Conservation (phyloP, 139 green algal species). For the Auxenochlorella pyrenoidosa region DNA sequence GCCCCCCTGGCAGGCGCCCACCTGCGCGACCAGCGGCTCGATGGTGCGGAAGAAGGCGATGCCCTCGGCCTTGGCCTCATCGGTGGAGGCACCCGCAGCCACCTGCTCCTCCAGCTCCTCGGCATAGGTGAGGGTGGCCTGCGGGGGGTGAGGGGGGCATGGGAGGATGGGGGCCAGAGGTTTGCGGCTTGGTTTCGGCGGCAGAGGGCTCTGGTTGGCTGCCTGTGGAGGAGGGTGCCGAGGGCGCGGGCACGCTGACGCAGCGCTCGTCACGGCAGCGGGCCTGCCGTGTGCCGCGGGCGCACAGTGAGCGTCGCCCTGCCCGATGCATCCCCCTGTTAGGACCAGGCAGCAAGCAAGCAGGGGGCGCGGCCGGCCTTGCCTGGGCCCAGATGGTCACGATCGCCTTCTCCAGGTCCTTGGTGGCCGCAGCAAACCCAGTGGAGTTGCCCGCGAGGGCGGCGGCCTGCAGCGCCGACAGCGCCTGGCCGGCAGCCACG, state of each 20-base stretch:
- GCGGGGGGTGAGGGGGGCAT: not conserved
- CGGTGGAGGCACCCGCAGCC: too few relatives aligned
- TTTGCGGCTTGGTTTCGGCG: too few relatives aligned
- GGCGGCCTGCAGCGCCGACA: not conserved
- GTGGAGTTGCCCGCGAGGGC: not conserved
- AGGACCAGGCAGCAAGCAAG: too few relatives aligned
- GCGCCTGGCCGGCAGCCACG: not conserved
- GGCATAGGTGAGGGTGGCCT: constrained; percentile 26
- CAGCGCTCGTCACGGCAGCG: too few relatives aligned
- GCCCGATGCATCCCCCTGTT: too few relatives aligned
- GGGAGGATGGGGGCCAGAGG: too few relatives aligned
- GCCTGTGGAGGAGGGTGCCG: too few relatives aligned
- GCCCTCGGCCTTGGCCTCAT: not conserved
- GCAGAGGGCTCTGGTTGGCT: too few relatives aligned
- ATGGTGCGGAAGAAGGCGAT: constrained; percentile 28
- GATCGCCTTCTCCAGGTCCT: constrained; percentile 7
- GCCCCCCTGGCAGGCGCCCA: too few relatives aligned
- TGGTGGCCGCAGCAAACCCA: not conserved
- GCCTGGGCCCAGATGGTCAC: constrained; percentile 6
- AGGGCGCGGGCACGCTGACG: too few relatives aligned
- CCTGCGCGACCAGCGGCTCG: constrained; percentile 6
- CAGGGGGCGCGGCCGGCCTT: not conserved
- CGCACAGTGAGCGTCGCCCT: too few relatives aligned
- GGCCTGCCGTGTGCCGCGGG: too few relatives aligned
- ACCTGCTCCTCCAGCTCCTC: constrained; percentile 1